phyloP scores from a whole-genome alignment of 2,329 filamentous ascomycete species.

The Claviceps monticola region DNA sequence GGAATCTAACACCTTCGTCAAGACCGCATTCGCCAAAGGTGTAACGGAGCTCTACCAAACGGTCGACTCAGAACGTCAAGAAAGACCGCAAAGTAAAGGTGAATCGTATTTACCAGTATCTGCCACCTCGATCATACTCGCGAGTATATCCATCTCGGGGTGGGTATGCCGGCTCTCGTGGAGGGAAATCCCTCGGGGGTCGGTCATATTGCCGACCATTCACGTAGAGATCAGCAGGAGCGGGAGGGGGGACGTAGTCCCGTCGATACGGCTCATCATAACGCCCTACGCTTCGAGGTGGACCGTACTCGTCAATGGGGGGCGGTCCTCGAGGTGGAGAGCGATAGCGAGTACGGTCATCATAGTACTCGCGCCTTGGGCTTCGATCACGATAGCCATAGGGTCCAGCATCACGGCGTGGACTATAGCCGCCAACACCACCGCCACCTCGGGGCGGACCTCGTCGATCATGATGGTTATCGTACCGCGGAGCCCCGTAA shows the following conservation, averaged over 20 bases:
- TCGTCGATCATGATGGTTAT: slow-evolving; percentile 79
- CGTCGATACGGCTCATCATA: slow-evolving; percentile 69
- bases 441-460: slow-evolving; percentile 47
- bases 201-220: slow-evolving; percentile 44
- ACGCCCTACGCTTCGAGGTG: slow-evolving; percentile 41
- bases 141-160: slow-evolving; percentile 27
- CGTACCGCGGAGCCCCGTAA: slow-evolving; percentile 46
- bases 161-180: slow-evolving; percentile 24
- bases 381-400: slow-evolving; percentile 82
- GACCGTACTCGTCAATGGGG: slow-evolving; percentile 63
- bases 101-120: slow-evolving; percentile 32
- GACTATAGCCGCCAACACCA: slow-evolving; percentile 52
- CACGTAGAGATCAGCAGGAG: slow-evolving; percentile 48
- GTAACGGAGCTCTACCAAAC: not conserved
- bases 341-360: slow-evolving; percentile 66
- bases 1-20: slow-evolving; percentile 23
- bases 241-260: slow-evolving; percentile 50
- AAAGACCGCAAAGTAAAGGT: slow-evolving; percentile 8
- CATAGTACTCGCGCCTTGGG: slow-evolving; percentile 76
- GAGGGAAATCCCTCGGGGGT: slow-evolving; percentile 38
- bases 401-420: slow-evolving; percentile 49
- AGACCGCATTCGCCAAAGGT: slow-evolving; percentile 16
- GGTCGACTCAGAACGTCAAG: not conserved
- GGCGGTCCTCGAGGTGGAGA: slow-evolving; percentile 55
- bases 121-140: slow-evolving; percentile 36